phyloP scores from a whole-genome alignment of 305 asterid species.

The Solanum hybrid region DNA sequence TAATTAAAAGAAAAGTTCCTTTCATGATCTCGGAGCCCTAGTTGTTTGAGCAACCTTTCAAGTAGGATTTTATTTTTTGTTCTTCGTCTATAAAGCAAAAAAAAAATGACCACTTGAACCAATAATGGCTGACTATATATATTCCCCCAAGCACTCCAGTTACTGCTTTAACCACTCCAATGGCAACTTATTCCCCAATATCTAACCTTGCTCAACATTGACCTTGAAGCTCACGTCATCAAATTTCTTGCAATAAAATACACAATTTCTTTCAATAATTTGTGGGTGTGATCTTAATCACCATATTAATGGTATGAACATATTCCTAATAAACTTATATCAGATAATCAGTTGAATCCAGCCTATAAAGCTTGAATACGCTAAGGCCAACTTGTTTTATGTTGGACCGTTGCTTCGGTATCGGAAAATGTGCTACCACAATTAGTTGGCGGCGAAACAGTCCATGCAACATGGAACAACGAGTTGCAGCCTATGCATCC shows the following conservation, averaged over 20 bases:
- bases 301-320: not conserved
- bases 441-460: not conserved
- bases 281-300: not conserved
- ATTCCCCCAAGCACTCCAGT: not conserved
- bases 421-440: not conserved
- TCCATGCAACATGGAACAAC: not conserved
- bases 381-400: not conserved
- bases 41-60: not conserved
- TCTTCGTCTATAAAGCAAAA: not conserved
- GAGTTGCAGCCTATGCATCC: not conserved
- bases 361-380: not conserved
- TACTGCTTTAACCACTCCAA: not conserved
- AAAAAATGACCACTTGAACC: not conserved
- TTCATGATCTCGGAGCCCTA: not conserved
- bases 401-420: not conserved
- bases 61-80: not conserved
- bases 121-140: accelerated
- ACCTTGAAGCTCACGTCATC: not conserved
- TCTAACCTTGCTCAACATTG: not conserved
- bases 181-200: not conserved
- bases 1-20: not conserved
- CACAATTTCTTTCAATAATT: not conserved
- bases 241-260: not conserved
- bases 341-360: not conserved
- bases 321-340: too few species aligned